Conservation (phyloP, 176 grass and related monocot species). For the Tillandsia leiboldiana region DNA sequence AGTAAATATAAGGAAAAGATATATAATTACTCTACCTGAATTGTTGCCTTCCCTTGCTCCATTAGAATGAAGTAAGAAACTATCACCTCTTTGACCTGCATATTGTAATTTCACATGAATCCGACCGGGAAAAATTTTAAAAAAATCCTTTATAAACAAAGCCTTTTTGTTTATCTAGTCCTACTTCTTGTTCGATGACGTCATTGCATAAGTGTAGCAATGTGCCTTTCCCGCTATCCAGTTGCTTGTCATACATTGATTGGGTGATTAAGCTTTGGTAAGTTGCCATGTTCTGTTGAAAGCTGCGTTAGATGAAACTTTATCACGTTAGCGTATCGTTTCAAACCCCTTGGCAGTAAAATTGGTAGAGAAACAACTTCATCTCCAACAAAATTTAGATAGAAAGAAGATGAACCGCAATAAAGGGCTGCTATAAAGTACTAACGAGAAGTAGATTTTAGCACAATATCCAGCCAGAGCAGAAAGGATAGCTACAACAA, state of each 20-base stretch:
- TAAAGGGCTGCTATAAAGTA: conserved; percentile 3
- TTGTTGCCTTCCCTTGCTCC: conserved; percentile 92
- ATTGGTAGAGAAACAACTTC: not conserved
- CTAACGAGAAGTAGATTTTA: conserved; percentile 99
- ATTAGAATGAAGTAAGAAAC: conserved; percentile 97
- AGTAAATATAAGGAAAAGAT: not conserved
- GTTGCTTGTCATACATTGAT: conserved; percentile 99
- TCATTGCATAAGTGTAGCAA: conserved; percentile 91
- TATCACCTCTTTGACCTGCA: conserved; percentile 96
- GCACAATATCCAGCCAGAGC: conserved; percentile 89
- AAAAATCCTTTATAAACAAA: not conserved
- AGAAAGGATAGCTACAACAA: conserved; percentile 77
- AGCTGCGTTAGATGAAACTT: conserved; percentile 37
- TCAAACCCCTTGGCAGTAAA: not conserved
- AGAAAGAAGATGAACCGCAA: not conserved
- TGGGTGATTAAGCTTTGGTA: conserved; percentile 93
- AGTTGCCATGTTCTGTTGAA: conserved; percentile 95
- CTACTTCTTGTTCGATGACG: conserved; percentile 97
- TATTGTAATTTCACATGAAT: conserved; percentile 4
- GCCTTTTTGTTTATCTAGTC: conserved; percentile 2
- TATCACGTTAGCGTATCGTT: not conserved
- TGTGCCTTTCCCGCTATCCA: conserved; percentile 94
- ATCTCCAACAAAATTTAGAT: conserved; percentile 13
- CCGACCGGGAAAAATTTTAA: not conserved
- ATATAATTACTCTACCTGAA: conserved; percentile 39